phyloP scores from a whole-genome alignment of 2,329 filamentous ascomycete genomes.

The Colletotrichum filicis region DNA sequence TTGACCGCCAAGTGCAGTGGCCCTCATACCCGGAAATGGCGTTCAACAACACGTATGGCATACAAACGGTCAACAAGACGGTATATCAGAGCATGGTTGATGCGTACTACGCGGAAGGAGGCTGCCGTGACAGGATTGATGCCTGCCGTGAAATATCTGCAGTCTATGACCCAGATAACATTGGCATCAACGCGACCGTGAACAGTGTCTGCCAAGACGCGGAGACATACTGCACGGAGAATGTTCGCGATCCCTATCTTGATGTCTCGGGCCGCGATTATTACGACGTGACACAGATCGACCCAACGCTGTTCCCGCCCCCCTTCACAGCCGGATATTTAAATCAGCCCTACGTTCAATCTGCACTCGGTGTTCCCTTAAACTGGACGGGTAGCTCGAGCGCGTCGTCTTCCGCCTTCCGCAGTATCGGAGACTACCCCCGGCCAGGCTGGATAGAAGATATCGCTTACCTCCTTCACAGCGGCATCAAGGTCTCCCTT shows the following conservation, averaged over 20 bases:
- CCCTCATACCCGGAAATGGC: constrained; percentile 46
- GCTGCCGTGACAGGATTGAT: constrained; percentile 65
- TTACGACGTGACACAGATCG: constrained; percentile 38
- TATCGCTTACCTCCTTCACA: constrained; percentile 54
- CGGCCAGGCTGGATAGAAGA: constrained; percentile 53
- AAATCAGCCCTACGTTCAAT: constrained; percentile 53
- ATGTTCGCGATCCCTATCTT: constrained; percentile 33
- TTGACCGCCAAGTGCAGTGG: constrained; percentile 54
- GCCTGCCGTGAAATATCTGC: constrained; percentile 57
- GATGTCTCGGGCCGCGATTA: constrained; percentile 24
- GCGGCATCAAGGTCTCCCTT: constrained; percentile 68
- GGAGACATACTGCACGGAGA: constrained; percentile 28
- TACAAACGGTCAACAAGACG: constrained; percentile 44
- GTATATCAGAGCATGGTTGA: constrained; percentile 44
- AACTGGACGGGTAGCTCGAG: constrained; percentile 55
- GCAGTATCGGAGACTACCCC: constrained; percentile 45
- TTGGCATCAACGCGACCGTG: constrained; percentile 42
- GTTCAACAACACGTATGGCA: constrained; percentile 46
- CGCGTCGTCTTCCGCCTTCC: constrained; percentile 26
- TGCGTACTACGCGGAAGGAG: constrained; percentile 46
- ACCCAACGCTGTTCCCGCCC: constrained; percentile 35
- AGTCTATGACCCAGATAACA: constrained; percentile 35
- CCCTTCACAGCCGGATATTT: constrained; percentile 34
- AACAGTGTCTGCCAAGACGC: constrained; percentile 32
- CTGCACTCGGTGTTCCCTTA: constrained; percentile 71